Conservation (phyloP, 23 red algal genomes). For the Gracilaria gracilis region DNA sequence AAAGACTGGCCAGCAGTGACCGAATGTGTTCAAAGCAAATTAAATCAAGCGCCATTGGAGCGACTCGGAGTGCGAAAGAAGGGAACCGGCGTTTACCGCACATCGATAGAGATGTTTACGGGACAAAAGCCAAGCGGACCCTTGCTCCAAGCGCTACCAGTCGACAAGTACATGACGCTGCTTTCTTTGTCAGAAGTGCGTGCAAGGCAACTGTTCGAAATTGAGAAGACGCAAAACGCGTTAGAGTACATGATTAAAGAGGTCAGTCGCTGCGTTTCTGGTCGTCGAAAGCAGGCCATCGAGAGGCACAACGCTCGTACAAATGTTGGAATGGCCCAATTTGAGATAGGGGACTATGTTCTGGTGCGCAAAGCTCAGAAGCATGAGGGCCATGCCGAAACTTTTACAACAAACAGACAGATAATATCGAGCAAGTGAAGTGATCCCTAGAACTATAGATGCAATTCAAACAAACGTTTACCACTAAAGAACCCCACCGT, state of each 20-base stretch:
- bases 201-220: constrained; percentile 43
- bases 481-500: too few relatives aligned
- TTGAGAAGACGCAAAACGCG: background rate
- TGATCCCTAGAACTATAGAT: too few relatives aligned
- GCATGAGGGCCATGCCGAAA: too few relatives aligned
- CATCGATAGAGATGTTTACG: constrained; percentile 47
- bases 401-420: too few relatives aligned
- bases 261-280: background rate
- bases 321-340: background rate
- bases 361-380: constrained; percentile 2
- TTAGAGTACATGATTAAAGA: constrained; percentile 22
- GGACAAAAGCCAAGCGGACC: constrained; percentile 26
- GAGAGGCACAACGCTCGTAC: constrained; percentile 19
- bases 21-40: background rate
- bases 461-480: too few relatives aligned
- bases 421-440: too few relatives aligned
- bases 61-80: constrained; percentile 10
- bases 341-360: constrained; percentile 46
- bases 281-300: background rate
- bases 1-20: constrained; percentile 23
- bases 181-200: background rate
- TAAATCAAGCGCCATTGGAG: constrained; percentile 48
- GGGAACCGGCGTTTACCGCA: constrained; percentile 8
- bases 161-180: background rate
- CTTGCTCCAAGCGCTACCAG: constrained; percentile 7